Evolutionary conservation across 306 rosid species (phyloP).

Genomic region (Hippophae rhamnoides): DNA sequence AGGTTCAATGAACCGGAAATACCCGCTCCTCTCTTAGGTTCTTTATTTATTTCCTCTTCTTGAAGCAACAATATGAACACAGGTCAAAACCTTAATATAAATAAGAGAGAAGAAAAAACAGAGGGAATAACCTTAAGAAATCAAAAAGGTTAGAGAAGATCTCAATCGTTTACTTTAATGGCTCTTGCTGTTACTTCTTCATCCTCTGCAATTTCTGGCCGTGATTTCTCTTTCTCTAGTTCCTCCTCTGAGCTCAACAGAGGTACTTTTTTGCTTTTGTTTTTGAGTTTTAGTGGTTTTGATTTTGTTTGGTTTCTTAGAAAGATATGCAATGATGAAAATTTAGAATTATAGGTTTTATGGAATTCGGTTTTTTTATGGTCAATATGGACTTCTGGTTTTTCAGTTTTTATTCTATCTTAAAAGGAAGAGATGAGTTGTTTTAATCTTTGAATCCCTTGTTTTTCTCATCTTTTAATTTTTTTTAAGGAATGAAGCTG

Average conservation of each 20-base stretch:
- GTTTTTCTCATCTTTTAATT: no score
- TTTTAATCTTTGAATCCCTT: no score
- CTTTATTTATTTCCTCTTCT: conserved; percentile 11
- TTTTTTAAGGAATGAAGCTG: no score
- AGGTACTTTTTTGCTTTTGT: conserved; percentile 25
- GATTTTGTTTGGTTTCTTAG: background rate
- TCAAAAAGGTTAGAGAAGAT: background rate
- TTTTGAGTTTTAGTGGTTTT: background rate
- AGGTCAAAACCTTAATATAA: background rate
- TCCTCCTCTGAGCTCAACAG: conserved; percentile 29
- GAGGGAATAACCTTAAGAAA: background rate
- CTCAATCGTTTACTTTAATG: conserved; percentile 23
- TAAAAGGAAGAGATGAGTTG: background rate
- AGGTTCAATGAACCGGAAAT: conserved; percentile 37
- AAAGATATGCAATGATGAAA: background rate
- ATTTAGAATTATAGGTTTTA: background rate
- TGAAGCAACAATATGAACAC: background rate
- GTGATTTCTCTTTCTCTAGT: conserved; percentile 23
- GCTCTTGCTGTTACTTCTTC: conserved; percentile 52
- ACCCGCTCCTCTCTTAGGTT: conserved; percentile 13
- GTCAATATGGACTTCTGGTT: no score
- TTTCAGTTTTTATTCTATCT: background rate
- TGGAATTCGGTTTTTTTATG: no score
- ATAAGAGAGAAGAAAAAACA: background rate
- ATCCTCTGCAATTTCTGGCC: conserved; percentile 34